Percentiles rank a stretch among this genome's conserved stretches.
Conservation (phyloP, 768 basidiomycete genomes). For the Trichaptum fuscoviolaceum region DNA sequence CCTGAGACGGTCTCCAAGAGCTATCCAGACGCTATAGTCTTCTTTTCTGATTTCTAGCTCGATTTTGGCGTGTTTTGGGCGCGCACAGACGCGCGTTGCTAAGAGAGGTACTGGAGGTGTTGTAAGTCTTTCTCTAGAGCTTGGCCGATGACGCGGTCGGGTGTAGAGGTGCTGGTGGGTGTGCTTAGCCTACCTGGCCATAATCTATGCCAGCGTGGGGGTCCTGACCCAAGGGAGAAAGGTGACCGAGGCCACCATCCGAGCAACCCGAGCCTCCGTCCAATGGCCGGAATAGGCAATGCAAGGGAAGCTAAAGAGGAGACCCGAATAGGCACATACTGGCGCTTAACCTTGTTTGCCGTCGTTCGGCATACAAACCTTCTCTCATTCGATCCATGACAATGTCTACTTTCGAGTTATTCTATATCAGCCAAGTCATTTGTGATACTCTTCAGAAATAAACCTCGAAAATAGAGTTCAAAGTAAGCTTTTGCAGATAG, state of each 20-base stretch:
- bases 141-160: not conserved
- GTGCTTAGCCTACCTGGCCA: not conserved
- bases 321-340: not conserved
- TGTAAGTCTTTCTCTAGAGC: not conserved
- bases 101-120: not conserved
- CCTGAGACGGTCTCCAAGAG: not conserved
- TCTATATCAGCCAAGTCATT: not conserved
- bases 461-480: not conserved
- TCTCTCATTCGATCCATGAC: not conserved
- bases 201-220: not conserved
- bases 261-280: not conserved
- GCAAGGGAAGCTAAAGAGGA: not conserved
- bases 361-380: not conserved
- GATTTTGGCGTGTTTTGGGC: not conserved
- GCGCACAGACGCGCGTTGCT: not conserved
- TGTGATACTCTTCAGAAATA: not conserved
- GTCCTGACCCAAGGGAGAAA: not conserved
- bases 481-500: not conserved
- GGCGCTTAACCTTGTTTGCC: not conserved
- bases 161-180: not conserved
- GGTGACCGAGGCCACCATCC: not conserved
- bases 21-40: not conserved
- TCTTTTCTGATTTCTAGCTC: not conserved
- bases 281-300: not conserved
- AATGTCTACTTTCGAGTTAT: not conserved